Evolutionary conservation across 2,329 filamentous ascomycete species (phyloP), one percentile per base, ranked within the genome.

Genomic region (Lachnellula willkommii): DNA sequence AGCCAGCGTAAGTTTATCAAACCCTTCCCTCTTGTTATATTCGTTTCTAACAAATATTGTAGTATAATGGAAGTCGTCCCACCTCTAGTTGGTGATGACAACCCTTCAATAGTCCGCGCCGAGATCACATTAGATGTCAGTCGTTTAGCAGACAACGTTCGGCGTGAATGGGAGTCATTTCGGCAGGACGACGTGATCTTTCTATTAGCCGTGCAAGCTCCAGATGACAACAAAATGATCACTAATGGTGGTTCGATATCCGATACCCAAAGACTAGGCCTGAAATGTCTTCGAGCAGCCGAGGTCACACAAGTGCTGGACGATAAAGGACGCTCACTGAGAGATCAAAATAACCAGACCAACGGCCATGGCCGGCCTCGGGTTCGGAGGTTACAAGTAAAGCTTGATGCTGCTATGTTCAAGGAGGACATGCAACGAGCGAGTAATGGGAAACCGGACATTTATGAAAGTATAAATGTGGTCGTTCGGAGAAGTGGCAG

Each of bases 131-230:
- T 97, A 40, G 91, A 97, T 69, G 83, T 96, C 52, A 87, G 87
- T 65, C 84, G 86, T 52, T 74, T 96, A n/a, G 82, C 84, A 52
- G 85, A 90, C 26, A 81, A 85, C 52, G 77, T 95, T 47, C 84
- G 89, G 53, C 81, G 79, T 63, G 94, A 97, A 67, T 99, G 94
- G 94, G 94, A 97, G 65, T 83, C 85, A 4, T 77, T 99, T 39
- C 85, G 89, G 36, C 84, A 87, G 1, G 91, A 92, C 63, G 95
- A 99, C 71, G 88, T 94, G 1, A 84, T 99, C 2, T 99, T 95
- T 69, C 78, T 99, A 26, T 76, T 96, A 39, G 82, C 87, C 14
- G 80, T 97, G 2, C 82, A 91, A 63, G 80, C 85, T 4, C 74
- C 80, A 5, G 74, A 80, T 36, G 72, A 74, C 14, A 66, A 75